These are phyloP conservation scores for Alternaria metachromatica DNA, from an alignment of 2,329 filamentous ascomycete genomes.

Conservation along the genomic window DNA sequence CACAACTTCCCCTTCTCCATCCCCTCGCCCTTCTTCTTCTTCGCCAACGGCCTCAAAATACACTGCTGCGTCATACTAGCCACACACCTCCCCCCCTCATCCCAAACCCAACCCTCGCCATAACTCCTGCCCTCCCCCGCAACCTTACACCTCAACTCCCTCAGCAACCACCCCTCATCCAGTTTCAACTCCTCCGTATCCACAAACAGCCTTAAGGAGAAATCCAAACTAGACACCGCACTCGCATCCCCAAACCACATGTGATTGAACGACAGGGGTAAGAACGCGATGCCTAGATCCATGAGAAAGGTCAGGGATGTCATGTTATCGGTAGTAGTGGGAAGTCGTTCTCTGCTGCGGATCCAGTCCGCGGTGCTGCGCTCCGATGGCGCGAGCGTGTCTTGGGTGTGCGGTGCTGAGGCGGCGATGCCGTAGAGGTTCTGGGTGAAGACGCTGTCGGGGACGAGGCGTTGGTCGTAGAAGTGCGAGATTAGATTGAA, in stretches of 20 bases:
- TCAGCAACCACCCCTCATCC: slow-evolving; percentile 51
- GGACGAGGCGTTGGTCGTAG: slow-evolving; percentile 49
- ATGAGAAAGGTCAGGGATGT: slow-evolving; percentile 53
- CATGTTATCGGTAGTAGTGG: slow-evolving; percentile 40
- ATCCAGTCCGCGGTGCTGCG: slow-evolving; percentile 54
- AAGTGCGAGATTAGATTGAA: slow-evolving; percentile 42
- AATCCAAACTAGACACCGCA: slow-evolving; percentile 59
- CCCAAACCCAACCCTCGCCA: slow-evolving; percentile 55
- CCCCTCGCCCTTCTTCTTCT: not conserved
- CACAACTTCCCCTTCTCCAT: slow-evolving; percentile 19
- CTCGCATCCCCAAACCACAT: slow-evolving; percentile 54
- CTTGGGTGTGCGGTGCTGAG: slow-evolving; percentile 42
- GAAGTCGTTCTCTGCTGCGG: slow-evolving; percentile 28
- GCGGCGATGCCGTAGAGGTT: slow-evolving; percentile 54
- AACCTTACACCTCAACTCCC: slow-evolving; percentile 50
- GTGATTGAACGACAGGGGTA: slow-evolving; percentile 53
- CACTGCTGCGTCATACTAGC: slow-evolving; percentile 59
- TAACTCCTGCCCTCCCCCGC: slow-evolving; percentile 55
- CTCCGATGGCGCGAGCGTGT: slow-evolving; percentile 44
- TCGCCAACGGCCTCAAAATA: slow-evolving; percentile 39
- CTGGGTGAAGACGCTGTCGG: slow-evolving; percentile 54
- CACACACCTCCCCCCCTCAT: slow-evolving; percentile 53
- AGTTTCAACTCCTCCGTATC: slow-evolving; percentile 45
- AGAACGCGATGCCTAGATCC: slow-evolving; percentile 55
- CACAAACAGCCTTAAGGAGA: slow-evolving; percentile 56